A percentile compares a stretch with the other conserved stretches of the same genome.
Conservation (phyloP, 495 filamentous ascomycete species). For the Cladorrhinum samala region DNA sequence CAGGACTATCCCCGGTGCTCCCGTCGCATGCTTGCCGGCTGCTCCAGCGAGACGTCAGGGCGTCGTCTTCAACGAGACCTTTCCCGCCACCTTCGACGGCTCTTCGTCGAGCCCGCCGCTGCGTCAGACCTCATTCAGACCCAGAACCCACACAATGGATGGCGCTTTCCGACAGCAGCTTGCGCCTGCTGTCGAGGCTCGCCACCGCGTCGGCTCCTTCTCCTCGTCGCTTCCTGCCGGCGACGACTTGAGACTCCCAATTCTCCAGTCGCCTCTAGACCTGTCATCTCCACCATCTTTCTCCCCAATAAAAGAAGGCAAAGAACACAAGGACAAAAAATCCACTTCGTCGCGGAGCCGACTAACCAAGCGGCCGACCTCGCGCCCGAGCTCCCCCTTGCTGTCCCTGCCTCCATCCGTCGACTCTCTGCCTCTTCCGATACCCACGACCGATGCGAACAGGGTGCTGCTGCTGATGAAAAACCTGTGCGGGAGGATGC, state of each 20-base stretch:
- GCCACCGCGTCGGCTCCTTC: conserved; percentile 50
- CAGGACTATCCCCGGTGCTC: conserved; percentile 34
- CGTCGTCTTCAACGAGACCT: conserved; percentile 47
- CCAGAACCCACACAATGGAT: conserved; percentile 49
- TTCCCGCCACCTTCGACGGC: conserved; percentile 35
- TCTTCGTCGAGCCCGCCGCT: conserved; percentile 32
- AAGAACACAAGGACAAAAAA: conserved; percentile 38
- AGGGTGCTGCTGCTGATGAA: conserved; percentile 64
- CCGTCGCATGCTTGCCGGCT: conserved; percentile 13
- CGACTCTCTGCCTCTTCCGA: conserved; percentile 49
- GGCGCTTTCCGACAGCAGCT: conserved; percentile 42
- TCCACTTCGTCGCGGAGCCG: conserved; percentile 31
- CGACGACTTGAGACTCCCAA: conserved; percentile 35
- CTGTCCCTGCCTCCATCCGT: conserved; percentile 42
- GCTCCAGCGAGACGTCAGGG: conserved; percentile 41
- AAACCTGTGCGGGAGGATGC: conserved; percentile 61
- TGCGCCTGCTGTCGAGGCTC: conserved; percentile 30
- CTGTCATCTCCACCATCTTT: conserved; percentile 31
- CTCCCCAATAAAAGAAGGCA: conserved; percentile 20
- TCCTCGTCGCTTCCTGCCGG: conserved; percentile 40
- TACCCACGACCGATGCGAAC: conserved; percentile 56
- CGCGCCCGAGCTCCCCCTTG: conserved; percentile 44
- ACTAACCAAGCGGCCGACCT: conserved; percentile 43
- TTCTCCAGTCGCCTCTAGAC: conserved; percentile 31
- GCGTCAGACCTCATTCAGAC: conserved; percentile 34